A percentile compares a stretch with the other conserved stretches of the same genome.
Conservation (phyloP, 1,284 basidiomycete genomes). For the Cutaneotrichosporon spelunceum region DNA sequence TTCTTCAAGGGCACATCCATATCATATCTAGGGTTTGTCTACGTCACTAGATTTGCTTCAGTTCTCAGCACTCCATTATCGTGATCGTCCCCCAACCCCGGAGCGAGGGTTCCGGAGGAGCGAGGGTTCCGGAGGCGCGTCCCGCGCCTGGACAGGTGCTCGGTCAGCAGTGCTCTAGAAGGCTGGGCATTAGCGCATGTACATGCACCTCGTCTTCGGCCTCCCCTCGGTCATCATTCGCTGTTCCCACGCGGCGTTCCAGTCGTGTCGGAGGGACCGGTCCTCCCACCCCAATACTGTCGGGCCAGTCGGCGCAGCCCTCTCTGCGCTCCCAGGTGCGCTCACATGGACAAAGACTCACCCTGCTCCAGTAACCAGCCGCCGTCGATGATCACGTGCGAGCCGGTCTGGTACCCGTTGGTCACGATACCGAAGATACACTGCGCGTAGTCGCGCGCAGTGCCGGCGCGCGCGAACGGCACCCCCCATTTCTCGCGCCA, state of each 20-base stretch:
- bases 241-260: neutral
- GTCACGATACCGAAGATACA: slow-evolving; percentile 18
- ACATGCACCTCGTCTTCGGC: neutral
- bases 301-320: neutral
- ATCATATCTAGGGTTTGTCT: neutral
- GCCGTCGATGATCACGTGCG: slow-evolving; percentile 46
- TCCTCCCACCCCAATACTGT: neutral
- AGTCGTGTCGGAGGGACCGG: neutral
- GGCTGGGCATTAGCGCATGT: neutral
- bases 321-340: neutral
- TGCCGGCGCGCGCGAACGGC: slow-evolving; percentile 46
- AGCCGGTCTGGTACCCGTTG: slow-evolving; percentile 48
- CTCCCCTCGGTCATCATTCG: neutral
- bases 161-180: neutral
- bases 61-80: neutral
- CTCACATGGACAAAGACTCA: neutral
- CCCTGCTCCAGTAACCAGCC: slow-evolving; percentile 44
- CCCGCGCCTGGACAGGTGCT: neutral
- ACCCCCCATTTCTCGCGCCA: slow-evolving; percentile 41
- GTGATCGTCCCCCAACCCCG: too few relatives aligned
- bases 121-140: too few relatives aligned
- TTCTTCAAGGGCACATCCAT: neutral
- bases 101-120: too few relatives aligned
- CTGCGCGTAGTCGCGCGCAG: slow-evolving; percentile 48
- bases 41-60: neutral